Conservation (phyloP, 2,329 filamentous ascomycete genomes). For the Lachnellula arida region DNA sequence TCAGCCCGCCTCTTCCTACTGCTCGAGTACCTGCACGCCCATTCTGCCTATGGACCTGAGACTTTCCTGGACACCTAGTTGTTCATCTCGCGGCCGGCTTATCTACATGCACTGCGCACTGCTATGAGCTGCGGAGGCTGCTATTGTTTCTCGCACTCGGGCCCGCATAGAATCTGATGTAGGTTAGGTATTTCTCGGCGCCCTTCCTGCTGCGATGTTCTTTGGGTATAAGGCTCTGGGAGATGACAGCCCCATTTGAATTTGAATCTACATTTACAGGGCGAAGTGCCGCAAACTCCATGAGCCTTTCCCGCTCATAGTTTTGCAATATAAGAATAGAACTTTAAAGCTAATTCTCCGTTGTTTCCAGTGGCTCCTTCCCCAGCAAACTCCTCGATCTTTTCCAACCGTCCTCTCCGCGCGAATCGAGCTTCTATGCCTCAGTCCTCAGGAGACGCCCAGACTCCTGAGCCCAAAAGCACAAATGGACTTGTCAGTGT, state of each 20-base stretch:
- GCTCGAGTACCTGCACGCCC: too few relatives aligned
- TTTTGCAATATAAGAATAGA: not conserved
- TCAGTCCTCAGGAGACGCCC: conserved; percentile 52
- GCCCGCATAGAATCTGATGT: not conserved
- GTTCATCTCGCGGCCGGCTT: not conserved
- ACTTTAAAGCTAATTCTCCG: not conserved
- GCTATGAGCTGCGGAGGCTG: not conserved
- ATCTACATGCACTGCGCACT: not conserved
- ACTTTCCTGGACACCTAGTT: not conserved
- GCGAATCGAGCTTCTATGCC: conserved; percentile 46
- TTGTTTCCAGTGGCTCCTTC: not conserved
- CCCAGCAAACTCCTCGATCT: not conserved
- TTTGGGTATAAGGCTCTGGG: too few relatives aligned
- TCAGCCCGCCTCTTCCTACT: too few relatives aligned
- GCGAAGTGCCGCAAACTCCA: too few relatives aligned
- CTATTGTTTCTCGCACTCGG: not conserved
- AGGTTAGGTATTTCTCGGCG: not conserved
- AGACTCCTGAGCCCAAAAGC: conserved; percentile 51
- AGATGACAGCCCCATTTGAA: too few relatives aligned
- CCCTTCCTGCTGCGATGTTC: too few relatives aligned
- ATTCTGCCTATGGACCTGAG: too few relatives aligned
- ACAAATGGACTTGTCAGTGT: conserved; percentile 57
- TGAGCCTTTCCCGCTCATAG: too few relatives aligned
- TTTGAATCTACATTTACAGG: too few relatives aligned
- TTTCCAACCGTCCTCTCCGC: not conserved